Base-by-base conservation (phyloP, 495 filamentous ascomycete genomes). In the Lasiosphaeriaceae sp. region DNA sequence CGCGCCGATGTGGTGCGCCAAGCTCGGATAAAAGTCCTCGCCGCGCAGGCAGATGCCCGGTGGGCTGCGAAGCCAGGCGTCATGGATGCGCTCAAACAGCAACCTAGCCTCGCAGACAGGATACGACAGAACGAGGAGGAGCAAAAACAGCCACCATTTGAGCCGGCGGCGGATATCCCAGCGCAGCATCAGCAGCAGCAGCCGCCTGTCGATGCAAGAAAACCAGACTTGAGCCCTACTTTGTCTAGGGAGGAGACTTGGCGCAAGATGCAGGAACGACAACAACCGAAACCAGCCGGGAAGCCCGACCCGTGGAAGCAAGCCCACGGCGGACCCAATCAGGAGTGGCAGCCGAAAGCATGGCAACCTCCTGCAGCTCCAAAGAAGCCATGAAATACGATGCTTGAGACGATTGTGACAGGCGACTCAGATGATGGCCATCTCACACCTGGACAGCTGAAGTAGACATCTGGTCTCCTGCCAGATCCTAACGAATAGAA, bases 11-110 rank as follows among this genome's bases (percentile, higher is more conserved):
- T 90, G 0, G 54, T 76, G 1, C 81, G 94, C 17, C 87, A 86
- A 66, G 73, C 71, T 20, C 78, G 82, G 52, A 80, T 97, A 52
- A 92, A 89, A 66, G 58, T 83, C 5, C 79, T 95, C 3, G 94
- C 90, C 1, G 86, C 82, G 26, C 67, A 86, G 24, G 92, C 92
- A 9, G 92, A 98, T 67, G 88, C 87, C 35, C 77, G 90, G 21
- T 98, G 94, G 94, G 87, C 80, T 6, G 85, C 84, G 14, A 92
- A 94, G 66, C 80, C 87, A 1, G 70, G 59, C 22, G 58, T 69
- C 16, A 58, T 71, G 60, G 67, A 67, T 2, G 57, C 41, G 5
- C 44, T 46, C 3, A 41, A 50, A n/a, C 29, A 50, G 21, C 16
- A 37, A 46, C 50, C 29, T 0, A 41, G n/a, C 17, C 17, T 17